Percentiles rank a stretch among this genome's conserved stretches.
Evolutionary conservation across 2,329 filamentous ascomycete species (phyloP).

Genomic region (Calonectria ilicicola): DNA sequence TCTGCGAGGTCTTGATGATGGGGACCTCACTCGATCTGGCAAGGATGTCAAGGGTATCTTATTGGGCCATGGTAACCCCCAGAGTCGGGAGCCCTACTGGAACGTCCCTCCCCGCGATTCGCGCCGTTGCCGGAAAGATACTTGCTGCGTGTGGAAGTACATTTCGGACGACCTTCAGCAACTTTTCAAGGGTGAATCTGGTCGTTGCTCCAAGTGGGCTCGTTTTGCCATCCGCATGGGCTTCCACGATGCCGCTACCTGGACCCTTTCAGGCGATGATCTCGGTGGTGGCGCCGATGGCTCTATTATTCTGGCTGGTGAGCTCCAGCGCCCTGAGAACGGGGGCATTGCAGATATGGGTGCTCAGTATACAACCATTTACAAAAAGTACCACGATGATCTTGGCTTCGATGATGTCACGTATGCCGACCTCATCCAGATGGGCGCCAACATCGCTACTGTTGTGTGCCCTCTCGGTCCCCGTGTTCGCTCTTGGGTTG

Average conservation of each 20-base stretch:
- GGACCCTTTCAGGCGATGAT: conserved; percentile 50
- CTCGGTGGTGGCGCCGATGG: conserved; percentile 60
- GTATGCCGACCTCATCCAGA: conserved; percentile 67
- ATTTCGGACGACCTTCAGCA: conserved; percentile 53
- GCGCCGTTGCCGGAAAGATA: conserved; percentile 49
- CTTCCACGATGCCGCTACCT: conserved; percentile 61
- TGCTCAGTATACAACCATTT: conserved; percentile 51
- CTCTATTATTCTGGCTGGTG: conserved; percentile 54
- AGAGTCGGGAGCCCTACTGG: conserved; percentile 39
- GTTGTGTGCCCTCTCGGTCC: conserved; percentile 60
- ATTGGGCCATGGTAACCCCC: conserved; percentile 43
- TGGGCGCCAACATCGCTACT: conserved; percentile 62
- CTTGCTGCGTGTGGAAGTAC: conserved; percentile 60
- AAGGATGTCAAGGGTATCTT: conserved; percentile 53
- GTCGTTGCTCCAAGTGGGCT: conserved; percentile 57
- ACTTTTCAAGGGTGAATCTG: conserved; percentile 51
- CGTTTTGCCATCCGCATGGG: conserved; percentile 59
- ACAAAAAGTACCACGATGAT: conserved; percentile 52
- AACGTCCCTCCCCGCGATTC: conserved; percentile 38
- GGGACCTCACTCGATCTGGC: conserved; percentile 50
- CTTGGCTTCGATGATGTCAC: conserved; percentile 53
- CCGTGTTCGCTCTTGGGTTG: conserved; percentile 62
- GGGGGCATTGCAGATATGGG: conserved; percentile 60
- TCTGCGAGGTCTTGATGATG: conserved; percentile 45
- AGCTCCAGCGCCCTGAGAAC: conserved; percentile 57